These are phyloP conservation scores for Rhodamnia rubescens DNA, from an alignment of 345 rosid species.

Conservation along the genomic window DNA sequence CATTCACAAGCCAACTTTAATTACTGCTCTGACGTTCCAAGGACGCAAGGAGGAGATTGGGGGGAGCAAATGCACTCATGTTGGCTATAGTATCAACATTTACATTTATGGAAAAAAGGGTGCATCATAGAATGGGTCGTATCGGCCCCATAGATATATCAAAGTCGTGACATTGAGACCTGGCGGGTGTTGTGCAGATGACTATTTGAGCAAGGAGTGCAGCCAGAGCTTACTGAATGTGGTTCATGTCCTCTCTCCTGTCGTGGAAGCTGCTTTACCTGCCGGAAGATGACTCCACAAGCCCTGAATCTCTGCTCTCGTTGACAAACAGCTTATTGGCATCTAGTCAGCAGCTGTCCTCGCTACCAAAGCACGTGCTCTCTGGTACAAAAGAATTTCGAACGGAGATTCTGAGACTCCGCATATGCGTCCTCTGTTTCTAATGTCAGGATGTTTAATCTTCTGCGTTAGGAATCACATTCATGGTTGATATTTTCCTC, in stretches of 20 bases:
- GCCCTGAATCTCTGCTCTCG: conserved; percentile 18
- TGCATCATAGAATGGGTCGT: too few species aligned
- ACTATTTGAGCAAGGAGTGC: conserved; percentile 70
- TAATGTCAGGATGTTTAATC: neutral
- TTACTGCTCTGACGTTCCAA: neutral
- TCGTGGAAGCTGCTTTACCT: conserved; percentile 82
- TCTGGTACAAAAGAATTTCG: neutral
- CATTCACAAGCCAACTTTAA: neutral
- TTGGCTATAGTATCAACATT: too few species aligned
- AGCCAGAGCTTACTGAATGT: conserved; percentile 51
- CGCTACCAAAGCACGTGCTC: neutral
- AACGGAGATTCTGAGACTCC: neutral
- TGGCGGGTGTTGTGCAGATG: too few species aligned
- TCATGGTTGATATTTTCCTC: neutral
- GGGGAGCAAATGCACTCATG: too few species aligned
- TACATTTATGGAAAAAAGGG: too few species aligned
- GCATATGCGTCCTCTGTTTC: neutral
- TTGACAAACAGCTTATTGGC: neutral
- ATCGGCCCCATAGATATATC: neutral
- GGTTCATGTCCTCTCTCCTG: conserved; percentile 26
- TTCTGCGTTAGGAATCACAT: neutral
- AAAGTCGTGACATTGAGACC: neutral
- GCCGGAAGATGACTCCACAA: conserved; percentile 68
- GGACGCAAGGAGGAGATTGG: too few species aligned
- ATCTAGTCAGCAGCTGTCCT: neutral